Conservation (phyloP, 805 yeast genomes). For the Saturnispora zaruensis region DNA sequence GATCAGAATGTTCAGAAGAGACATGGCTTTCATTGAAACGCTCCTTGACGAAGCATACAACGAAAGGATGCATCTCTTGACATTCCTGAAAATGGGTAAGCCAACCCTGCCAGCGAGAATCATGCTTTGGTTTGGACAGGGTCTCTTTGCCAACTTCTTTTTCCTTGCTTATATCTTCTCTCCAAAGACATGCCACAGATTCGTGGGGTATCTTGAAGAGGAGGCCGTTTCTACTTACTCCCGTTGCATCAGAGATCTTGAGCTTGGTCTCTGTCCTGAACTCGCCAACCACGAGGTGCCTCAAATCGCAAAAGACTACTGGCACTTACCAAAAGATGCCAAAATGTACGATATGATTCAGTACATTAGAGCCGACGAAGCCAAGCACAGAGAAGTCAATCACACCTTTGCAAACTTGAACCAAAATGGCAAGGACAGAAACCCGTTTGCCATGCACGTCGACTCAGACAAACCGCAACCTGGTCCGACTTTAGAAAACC, state of each 20-base stretch:
- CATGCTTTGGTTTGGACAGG: constrained; percentile 56
- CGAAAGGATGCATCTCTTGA: constrained; percentile 68
- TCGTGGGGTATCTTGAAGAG: constrained; percentile 71
- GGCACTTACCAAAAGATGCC: constrained; percentile 47
- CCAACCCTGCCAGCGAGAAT: constrained; percentile 51
- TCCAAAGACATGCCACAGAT: constrained; percentile 63
- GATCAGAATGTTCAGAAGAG: constrained; percentile 51
- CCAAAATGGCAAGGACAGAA: constrained; percentile 41
- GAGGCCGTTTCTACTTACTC: constrained; percentile 68
- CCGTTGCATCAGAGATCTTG: constrained; percentile 47
- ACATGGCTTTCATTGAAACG: constrained; percentile 70
- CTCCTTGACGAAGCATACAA: constrained; percentile 68
- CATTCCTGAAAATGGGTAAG: constrained; percentile 54
- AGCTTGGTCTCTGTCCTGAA: constrained; percentile 40
- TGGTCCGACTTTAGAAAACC: constrained; percentile 18
- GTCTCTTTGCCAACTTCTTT: constrained; percentile 59
- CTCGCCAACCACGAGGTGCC: constrained; percentile 42
- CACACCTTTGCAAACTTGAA: constrained; percentile 63
- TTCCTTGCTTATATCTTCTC: constrained; percentile 48
- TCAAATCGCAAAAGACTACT: constrained; percentile 53
- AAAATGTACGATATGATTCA: constrained; percentile 51
- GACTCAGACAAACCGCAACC: constrained; percentile 26
- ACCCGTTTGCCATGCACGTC: constrained; percentile 52
- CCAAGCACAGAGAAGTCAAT: constrained; percentile 72
- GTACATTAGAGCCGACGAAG: constrained; percentile 66